phyloP scores from a whole-genome alignment of 345 rosid species.

The Lumnitzera racemosa region DNA sequence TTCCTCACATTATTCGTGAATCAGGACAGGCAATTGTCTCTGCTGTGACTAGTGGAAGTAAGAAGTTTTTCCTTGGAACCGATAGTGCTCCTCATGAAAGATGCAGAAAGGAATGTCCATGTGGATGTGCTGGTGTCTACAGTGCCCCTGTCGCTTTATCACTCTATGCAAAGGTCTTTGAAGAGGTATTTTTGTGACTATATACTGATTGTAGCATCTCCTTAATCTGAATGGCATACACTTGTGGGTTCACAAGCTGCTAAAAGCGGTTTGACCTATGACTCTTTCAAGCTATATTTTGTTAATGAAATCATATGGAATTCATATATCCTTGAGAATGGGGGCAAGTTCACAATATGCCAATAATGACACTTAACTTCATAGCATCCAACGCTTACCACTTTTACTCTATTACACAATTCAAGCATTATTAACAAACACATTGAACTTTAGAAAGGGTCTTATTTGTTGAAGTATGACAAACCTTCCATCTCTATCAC shows the following conservation, averaged over 20 bases:
- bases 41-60: constrained; percentile 91
- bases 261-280: no score
- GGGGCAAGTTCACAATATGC: no score
- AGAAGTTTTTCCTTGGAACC: constrained; percentile 85
- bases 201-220: background rate
- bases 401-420: no score
- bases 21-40: constrained; percentile 81
- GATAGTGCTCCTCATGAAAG: constrained; percentile 98
- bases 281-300: background rate
- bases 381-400: no score
- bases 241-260: background rate
- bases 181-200: constrained; percentile 12
- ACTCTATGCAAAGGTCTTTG: constrained; percentile 22
- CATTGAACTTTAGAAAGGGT: no score
- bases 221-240: background rate
- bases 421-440: no score
- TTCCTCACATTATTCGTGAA: constrained; percentile 8
- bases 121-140: constrained; percentile 80
- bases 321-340: no score
- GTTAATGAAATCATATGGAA: background rate
- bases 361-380: no score
- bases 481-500: no score
- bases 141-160: constrained; percentile 20
- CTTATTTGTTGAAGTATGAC: no score
- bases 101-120: constrained; percentile 64